Conservation (phyloP, 2,329 filamentous ascomycete species). For the Ceratocystis alfenasii region DNA sequence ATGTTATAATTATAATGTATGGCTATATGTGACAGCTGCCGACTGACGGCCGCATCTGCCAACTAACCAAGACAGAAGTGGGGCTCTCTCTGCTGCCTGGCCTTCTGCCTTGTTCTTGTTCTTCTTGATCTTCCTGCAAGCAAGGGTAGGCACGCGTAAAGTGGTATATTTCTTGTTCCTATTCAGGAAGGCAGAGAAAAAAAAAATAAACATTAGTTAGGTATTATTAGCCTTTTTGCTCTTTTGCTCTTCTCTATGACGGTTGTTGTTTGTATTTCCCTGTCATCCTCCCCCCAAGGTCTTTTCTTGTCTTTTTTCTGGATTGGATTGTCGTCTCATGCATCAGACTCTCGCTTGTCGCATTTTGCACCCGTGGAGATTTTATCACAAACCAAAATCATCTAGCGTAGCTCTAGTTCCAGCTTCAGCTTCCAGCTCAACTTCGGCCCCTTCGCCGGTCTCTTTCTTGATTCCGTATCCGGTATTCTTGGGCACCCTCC, state of each 20-base stretch:
- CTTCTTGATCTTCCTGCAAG: not conserved
- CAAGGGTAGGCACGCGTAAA: constrained; percentile 6
- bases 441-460: not conserved
- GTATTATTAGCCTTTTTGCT: not conserved
- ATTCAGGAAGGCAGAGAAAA: constrained; percentile 22
- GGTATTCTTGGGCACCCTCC: not conserved
- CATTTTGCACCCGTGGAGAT: not conserved
- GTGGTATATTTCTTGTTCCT: constrained; percentile 12
- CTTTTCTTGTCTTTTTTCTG: not conserved
- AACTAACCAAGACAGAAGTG: too few species aligned
- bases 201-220: not conserved
- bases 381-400: not conserved
- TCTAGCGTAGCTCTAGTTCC: not conserved
- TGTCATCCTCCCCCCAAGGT: not conserved
- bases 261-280: not conserved
- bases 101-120: too few species aligned
- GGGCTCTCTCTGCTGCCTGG: too few species aligned
- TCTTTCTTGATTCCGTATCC: not conserved
- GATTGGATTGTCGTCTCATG: not conserved
- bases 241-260: not conserved
- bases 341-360: constrained; percentile 1
- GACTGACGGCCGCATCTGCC: too few species aligned
- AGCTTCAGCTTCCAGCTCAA: not conserved
- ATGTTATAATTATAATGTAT: too few species aligned
- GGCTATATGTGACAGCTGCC: too few species aligned